Percentiles rank a stretch among this genome's conserved stretches.
These are phyloP conservation scores for Cymbidium sinense DNA, from an alignment of 106 monocot genomes.

Conservation along the genomic window DNA sequence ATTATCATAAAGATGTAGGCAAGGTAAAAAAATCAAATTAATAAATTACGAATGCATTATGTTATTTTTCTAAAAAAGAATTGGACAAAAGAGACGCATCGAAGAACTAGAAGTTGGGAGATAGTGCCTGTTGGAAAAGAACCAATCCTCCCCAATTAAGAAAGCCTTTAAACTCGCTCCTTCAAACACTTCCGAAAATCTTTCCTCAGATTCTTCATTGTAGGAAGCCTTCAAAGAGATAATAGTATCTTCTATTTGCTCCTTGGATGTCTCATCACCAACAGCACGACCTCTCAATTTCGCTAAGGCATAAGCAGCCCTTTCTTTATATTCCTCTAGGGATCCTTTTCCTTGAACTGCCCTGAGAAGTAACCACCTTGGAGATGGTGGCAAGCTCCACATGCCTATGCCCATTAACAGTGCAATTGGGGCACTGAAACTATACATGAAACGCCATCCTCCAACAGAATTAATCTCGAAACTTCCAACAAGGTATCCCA, in stretches of 20 bases:
- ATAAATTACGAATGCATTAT: not conserved
- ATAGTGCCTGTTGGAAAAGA: conserved; percentile 88
- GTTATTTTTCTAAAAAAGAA: not conserved
- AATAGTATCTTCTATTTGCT: conserved; percentile 73
- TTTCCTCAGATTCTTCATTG: conserved; percentile 52
- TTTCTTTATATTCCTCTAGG: conserved; percentile 49
- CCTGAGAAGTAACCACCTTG: conserved; percentile 88
- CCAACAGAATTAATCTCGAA: conserved; percentile 75
- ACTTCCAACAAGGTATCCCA: conserved; percentile 91
- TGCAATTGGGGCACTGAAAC: conserved; percentile 79
- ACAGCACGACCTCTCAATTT: conserved; percentile 55
- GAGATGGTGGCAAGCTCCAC: conserved; percentile 81
- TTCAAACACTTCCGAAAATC: conserved; percentile 73
- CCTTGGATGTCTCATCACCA: conserved; percentile 52
- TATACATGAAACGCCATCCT: conserved; percentile 97
- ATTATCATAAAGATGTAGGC: not conserved
- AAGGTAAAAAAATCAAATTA: not conserved
- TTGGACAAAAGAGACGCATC: not conserved
- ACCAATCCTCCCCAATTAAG: conserved; percentile 93
- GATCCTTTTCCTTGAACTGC: conserved; percentile 81
- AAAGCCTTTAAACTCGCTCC: conserved; percentile 97
- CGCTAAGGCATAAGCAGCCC: conserved; percentile 41
- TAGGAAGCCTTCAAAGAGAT: conserved; percentile 60
- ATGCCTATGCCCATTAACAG: conserved; percentile 68
- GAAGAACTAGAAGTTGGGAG: not conserved